Evolutionary conservation across 164 flowering plant genomes (phyloP).

Genomic region (Hamamelis virginiana): DNA sequence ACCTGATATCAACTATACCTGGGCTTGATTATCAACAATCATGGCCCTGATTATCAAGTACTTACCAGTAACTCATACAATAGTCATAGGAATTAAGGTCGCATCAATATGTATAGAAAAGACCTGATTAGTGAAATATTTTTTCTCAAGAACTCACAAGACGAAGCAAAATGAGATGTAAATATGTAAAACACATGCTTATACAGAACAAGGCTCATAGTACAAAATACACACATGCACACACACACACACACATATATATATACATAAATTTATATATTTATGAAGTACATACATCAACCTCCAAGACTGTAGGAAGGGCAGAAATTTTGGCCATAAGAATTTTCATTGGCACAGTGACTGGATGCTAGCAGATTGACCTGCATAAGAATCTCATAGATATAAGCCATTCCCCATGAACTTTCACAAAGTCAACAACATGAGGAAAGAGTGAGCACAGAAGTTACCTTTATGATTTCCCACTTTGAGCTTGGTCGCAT

Average conservation of each 20-base stretch:
- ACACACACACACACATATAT: not conserved
- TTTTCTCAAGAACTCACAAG: not conserved
- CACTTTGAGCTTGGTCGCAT: not conserved
- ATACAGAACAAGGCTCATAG: not conserved
- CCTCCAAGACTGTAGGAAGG: constrained; percentile 6
- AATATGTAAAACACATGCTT: not conserved
- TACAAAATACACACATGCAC: not conserved
- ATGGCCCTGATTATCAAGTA: not conserved
- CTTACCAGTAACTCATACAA: no score
- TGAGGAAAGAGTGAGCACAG: not conserved
- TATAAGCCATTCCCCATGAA: not conserved
- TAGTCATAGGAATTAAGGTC: no score
- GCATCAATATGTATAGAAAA: not conserved
- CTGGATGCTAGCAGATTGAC: constrained; percentile 11
- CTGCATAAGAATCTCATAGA: not conserved
- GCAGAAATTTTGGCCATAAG: not conserved
- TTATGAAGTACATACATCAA: not conserved
- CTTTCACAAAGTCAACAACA: not conserved
- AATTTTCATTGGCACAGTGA: not conserved
- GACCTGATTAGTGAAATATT: not conserved
- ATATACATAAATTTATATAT: not conserved
- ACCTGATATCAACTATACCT: not conserved
- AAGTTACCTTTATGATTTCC: constrained; percentile 8
- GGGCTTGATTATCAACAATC: not conserved
- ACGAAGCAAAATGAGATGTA: not conserved